Evolutionary conservation across 768 basidiomycete genomes (phyloP).

Genomic region (Mycena metata): DNA sequence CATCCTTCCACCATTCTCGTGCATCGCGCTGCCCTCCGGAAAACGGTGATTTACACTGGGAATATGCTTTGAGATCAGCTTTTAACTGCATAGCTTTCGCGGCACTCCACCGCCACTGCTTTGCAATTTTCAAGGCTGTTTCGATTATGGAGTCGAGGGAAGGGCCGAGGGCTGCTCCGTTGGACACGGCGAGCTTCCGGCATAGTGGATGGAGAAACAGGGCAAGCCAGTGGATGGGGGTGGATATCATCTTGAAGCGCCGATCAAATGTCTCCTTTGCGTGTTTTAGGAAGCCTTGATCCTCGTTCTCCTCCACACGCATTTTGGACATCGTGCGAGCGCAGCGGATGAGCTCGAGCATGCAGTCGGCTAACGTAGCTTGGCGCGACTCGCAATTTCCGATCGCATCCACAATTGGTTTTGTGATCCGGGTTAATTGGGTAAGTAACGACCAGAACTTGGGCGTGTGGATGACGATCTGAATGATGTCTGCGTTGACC

Average conservation of each 20-base stretch:
- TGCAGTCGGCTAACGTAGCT: slow-evolving; percentile 51
- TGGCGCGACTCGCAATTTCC: slow-evolving; percentile 48
- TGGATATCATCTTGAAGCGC: slow-evolving; percentile 41
- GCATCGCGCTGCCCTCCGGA: no score
- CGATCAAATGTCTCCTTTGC: slow-evolving; percentile 43
- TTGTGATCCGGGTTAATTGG: slow-evolving; percentile 46
- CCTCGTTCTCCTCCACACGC: slow-evolving; percentile 33
- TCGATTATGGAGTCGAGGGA: no score
- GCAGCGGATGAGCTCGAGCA: slow-evolving; percentile 49
- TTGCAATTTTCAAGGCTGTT: no score
- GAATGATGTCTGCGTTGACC: slow-evolving; percentile 41
- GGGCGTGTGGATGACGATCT: slow-evolving; percentile 39
- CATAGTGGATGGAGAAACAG: slow-evolving; percentile 28
- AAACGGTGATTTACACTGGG: no score
- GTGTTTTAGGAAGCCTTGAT: slow-evolving; percentile 44
- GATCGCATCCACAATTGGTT: slow-evolving; percentile 52
- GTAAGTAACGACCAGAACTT: slow-evolving; percentile 41
- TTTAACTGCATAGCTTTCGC: no score
- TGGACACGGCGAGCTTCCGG: not conserved
- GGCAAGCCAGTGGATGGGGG: slow-evolving; percentile 44
- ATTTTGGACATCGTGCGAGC: slow-evolving; percentile 39
- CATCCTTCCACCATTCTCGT: no score
- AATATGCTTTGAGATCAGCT: no score
- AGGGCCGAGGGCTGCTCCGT: no score
- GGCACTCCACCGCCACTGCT: no score